Conservation (phyloP, 2,329 filamentous ascomycete genomes). For the Paracoccidioides brasiliensis region DNA sequence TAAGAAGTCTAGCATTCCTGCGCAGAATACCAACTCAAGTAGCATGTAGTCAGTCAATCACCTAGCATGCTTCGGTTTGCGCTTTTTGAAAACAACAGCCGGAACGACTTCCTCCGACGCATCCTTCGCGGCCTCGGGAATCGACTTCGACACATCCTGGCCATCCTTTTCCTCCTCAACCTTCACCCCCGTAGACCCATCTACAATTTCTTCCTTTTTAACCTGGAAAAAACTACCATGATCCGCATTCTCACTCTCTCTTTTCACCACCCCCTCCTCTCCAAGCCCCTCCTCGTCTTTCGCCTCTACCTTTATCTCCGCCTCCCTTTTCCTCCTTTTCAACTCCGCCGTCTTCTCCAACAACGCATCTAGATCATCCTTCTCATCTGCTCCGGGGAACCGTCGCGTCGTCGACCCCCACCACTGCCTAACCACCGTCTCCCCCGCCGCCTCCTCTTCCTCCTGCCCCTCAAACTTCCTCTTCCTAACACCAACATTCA, state of each 20-base stretch:
- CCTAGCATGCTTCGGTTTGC: slow-evolving; percentile 33
- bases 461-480: slow-evolving; percentile 32
- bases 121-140: slow-evolving; percentile 8
- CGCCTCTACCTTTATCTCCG: slow-evolving; percentile 9
- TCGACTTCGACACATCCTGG: slow-evolving; percentile 5
- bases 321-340: slow-evolving; percentile 21
- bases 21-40: neutral
- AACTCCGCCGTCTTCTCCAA: slow-evolving; percentile 28
- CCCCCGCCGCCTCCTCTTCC: slow-evolving; percentile 27
- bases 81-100: slow-evolving; percentile 37
- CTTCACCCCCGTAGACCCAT: slow-evolving; percentile 4
- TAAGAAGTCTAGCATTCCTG: neutral
- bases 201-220: slow-evolving; percentile 13
- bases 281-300: slow-evolving; percentile 1
- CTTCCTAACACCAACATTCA: slow-evolving; percentile 33
- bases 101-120: slow-evolving; percentile 14
- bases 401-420: slow-evolving; percentile 32
- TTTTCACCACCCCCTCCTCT: slow-evolving; percentile 9
- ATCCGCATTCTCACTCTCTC: slow-evolving; percentile 6
- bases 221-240: slow-evolving; percentile 1
- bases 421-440: slow-evolving; percentile 24
- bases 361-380: slow-evolving; percentile 32
- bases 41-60: slow-evolving; percentile 15
- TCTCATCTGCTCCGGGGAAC: slow-evolving; percentile 28
- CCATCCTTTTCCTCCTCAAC: slow-evolving; percentile 20